Conservation (phyloP, 371 early-diverging fungal genomes). For the Dentiscutata heterogama region DNA sequence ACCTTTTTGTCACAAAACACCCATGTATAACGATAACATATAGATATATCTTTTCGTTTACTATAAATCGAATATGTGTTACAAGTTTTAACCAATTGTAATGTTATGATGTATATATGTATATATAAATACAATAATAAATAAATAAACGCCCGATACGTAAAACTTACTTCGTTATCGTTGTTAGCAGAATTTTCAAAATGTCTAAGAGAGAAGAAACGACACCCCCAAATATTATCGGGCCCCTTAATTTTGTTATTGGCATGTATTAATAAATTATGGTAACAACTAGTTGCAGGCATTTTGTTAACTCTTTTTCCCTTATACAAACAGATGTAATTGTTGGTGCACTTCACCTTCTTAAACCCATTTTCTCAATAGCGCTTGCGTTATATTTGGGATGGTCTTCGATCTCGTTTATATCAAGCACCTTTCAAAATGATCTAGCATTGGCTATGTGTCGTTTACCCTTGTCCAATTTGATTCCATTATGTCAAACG, state of each 20-base stretch:
- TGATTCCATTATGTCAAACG: constrained; percentile 49
- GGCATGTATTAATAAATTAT: background rate
- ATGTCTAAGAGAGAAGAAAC: too few relatives aligned
- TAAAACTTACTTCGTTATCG: too few relatives aligned
- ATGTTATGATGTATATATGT: too few relatives aligned
- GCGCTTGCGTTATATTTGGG: constrained; percentile 12
- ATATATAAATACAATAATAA: too few relatives aligned
- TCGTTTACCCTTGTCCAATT: constrained; percentile 9
- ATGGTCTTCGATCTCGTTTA: background rate
- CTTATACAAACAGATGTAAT: constrained; percentile 10
- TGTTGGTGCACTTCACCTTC: constrained; percentile 1
- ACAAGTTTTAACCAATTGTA: too few relatives aligned
- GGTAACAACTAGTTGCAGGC: background rate
- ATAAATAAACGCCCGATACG: too few relatives aligned
- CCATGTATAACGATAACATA: too few relatives aligned
- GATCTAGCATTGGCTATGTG: constrained; percentile 13
- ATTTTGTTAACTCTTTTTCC: background rate
- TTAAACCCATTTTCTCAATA: constrained; percentile 35
- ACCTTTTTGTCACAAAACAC: too few relatives aligned
- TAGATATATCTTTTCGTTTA: too few relatives aligned
- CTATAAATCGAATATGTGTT: too few relatives aligned
- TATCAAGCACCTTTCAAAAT: constrained; percentile 23
- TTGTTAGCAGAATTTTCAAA: too few relatives aligned
- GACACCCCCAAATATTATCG: background rate
- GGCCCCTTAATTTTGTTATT: background rate